Evolutionary conservation across 176 grass and related monocot genomes (phyloP).

Genomic region (Oryza punctata): DNA sequence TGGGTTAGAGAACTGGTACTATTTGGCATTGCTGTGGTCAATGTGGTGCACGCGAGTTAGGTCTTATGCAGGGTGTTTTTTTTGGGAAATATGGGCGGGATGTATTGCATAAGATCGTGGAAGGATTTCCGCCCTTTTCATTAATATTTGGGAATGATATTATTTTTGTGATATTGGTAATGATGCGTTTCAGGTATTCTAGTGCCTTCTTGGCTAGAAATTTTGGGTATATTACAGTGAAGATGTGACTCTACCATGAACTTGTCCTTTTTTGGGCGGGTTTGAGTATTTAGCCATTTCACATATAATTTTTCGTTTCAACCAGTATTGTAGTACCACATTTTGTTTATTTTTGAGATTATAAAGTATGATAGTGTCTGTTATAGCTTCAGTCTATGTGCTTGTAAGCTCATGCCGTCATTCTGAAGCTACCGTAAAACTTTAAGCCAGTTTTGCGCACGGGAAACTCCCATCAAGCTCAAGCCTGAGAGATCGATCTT

Average conservation of each 20-base stretch:
- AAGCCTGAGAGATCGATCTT: not conserved
- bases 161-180: not conserved
- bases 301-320: not conserved
- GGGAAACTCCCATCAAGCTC: not conserved
- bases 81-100: conserved; percentile 2
- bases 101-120: not conserved
- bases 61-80: not conserved
- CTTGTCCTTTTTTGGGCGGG: not conserved
- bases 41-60: not conserved
- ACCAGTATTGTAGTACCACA: not conserved
- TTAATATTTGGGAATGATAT: conserved; percentile 7
- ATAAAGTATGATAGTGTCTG: not conserved
- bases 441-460: not conserved
- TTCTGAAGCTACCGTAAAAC: conserved; percentile 21
- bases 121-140: conserved; percentile 5
- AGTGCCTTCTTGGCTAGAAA: conserved; percentile 3
- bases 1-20: not conserved
- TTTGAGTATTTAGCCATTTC: conserved; percentile 7
- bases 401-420: conserved; percentile 18
- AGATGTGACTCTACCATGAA: not conserved
- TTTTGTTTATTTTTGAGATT: not conserved
- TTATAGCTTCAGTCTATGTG: not conserved
- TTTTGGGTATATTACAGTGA: not conserved
- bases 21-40: conserved; percentile 17
- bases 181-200: conserved; percentile 27